Evolutionary conservation across 2,329 filamentous ascomycete species (phyloP), one percentile per base, ranked within the genome.

Genomic region (Epicoccum sorghinum): DNA sequence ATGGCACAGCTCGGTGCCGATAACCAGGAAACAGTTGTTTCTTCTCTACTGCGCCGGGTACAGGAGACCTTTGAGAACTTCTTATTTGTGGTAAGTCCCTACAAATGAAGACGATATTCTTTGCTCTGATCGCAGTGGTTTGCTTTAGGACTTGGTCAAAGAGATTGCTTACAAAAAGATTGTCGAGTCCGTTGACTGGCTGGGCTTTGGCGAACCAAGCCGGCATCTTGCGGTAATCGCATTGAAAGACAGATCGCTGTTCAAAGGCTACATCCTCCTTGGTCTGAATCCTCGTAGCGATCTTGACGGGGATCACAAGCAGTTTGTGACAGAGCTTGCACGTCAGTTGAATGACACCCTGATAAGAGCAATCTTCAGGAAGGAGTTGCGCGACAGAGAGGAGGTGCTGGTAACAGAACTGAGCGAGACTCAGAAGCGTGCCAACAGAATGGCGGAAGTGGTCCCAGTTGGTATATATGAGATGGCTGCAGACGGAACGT

Each of bases 381-480:
- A 22, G 35, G 22, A 45, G 9, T 4, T 32, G 8, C 36, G 23
- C 8, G 13, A 18, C 5, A 42, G 52, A 10, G 47, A 51, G 18
- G 23, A 38, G 7, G 12, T 44, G 2, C n/a, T 56, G 38, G 18
- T 37, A 12, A 51, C 38, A 24, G 47, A 51, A 30, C 42, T 56
- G 43, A 44, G 33, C 22, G 43, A 47, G 6, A 56, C 30, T 14
- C 42, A 51, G 33, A 42, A 43, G 43, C 47, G 52, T 9, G 29
- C 36, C 9, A 56, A 42, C 18, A 41, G 42, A 30, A 39, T 56
- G 37, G 47, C 52, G 4, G 37, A 42, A 23, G 47, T 56, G 7
- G 52, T 49, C 7, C 52, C 47, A 23, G 47, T 47, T 10, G 52
- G 52, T 1, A 51, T 56, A n/a, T 56, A 56, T n/a, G 47, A 51